Evolutionary conservation across 345 rosid genomes (phyloP).

Genomic region (Streptanthus diversifolius): DNA sequence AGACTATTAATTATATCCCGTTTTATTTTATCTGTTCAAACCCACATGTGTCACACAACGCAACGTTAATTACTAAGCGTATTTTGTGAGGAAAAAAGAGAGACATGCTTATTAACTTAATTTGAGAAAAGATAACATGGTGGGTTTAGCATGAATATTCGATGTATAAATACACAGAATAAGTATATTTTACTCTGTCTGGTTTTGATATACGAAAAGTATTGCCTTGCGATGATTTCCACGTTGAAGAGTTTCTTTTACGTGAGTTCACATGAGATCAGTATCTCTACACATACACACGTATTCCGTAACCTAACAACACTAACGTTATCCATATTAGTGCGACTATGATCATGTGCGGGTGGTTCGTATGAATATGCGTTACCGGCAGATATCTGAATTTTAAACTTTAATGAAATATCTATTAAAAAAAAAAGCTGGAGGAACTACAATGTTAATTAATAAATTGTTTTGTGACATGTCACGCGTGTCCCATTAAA

Average conservation of each 20-base stretch:
- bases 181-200: not conserved
- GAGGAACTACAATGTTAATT: not conserved
- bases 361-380: slow-evolving; percentile 4
- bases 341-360: not conserved
- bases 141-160: not conserved
- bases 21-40: not conserved
- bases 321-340: not conserved
- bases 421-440: not conserved
- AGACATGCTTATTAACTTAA: not conserved
- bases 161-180: not conserved
- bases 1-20: not conserved
- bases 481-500: slow-evolving; percentile 26
- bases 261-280: not conserved
- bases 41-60: not conserved
- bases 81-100: not conserved
- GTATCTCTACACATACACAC: not conserved
- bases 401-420: not conserved
- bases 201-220: not conserved
- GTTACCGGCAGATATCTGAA: not conserved
- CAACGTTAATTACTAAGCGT: not conserved
- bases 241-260: not conserved
- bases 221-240: not conserved
- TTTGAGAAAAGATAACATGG: not conserved
- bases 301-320: slow-evolving; percentile 14
- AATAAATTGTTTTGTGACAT: not conserved